Evolutionary conservation across 331 rosid species (phyloP).

Genomic region (Malus hybrid): DNA sequence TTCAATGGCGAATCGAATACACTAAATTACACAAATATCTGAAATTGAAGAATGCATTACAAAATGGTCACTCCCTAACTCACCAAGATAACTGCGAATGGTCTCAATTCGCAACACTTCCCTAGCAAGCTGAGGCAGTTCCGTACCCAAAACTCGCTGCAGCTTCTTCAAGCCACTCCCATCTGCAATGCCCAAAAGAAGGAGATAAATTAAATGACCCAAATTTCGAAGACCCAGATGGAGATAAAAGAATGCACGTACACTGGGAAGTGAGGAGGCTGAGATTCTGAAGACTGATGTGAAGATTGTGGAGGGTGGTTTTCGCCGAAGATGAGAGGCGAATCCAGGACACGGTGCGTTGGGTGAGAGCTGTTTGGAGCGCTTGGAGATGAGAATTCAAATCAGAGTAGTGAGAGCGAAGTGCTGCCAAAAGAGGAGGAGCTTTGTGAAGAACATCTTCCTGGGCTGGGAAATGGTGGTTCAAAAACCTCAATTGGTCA

Average conservation of each 20-base stretch:
- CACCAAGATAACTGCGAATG: conserved; percentile 54
- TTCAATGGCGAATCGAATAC: neutral
- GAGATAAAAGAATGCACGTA: conserved; percentile 13
- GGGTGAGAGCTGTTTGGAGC: conserved; percentile 19
- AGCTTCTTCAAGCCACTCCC: conserved; percentile 47
- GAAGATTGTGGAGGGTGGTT: conserved; percentile 28
- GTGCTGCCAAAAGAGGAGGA: conserved; percentile 24
- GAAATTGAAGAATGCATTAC: too few relatives aligned
- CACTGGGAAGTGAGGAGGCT: conserved; percentile 43
- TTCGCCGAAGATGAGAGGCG: conserved; percentile 38
- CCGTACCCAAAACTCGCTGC: conserved; percentile 27
- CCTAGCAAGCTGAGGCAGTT: conserved; percentile 45
- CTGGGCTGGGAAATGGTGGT: conserved; percentile 36
- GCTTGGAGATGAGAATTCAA: conserved; percentile 23
- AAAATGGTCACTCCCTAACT: conserved; percentile 4
- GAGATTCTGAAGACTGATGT: conserved; percentile 35
- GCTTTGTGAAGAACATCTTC: conserved; percentile 30
- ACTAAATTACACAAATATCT: too few relatives aligned
- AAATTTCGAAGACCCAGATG: neutral
- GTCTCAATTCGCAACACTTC: conserved; percentile 40
- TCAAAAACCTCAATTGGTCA: conserved; percentile 39
- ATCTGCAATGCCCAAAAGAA: conserved; percentile 10
- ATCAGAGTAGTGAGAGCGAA: conserved; percentile 30
- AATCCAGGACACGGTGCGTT: conserved; percentile 54
- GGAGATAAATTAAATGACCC: neutral